Evolutionary conservation across 2,329 filamentous ascomycete genomes (phyloP).

Genomic region (Sclerotiophoma versabilis): DNA sequence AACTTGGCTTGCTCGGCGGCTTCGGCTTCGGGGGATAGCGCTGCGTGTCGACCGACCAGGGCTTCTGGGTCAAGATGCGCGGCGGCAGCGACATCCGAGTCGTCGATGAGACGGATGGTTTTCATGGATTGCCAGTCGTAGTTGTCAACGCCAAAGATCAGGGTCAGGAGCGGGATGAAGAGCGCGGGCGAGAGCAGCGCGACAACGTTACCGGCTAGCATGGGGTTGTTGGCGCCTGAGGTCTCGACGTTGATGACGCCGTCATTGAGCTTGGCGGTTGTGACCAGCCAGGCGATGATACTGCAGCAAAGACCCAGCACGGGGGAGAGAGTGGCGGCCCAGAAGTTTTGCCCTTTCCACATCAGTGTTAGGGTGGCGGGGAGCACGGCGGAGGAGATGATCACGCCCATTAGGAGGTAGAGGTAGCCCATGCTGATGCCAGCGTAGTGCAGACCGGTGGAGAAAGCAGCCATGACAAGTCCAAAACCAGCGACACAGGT

Average conservation of each 20-base stretch:
- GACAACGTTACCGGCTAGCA: conserved; percentile 86
- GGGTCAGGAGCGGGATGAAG: conserved; percentile 76
- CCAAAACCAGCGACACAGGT: conserved; percentile 76
- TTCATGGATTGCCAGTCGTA: conserved; percentile 89
- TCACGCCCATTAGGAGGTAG: conserved; percentile 88
- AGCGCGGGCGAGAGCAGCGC: conserved; percentile 78
- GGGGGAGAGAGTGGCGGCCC: conserved; percentile 72
- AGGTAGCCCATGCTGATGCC: conserved; percentile 76
- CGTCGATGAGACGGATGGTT: conserved; percentile 77
- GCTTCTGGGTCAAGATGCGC: conserved; percentile 69
- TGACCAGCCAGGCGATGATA: conserved; percentile 59
- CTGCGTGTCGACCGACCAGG: conserved; percentile 53
- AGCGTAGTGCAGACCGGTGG: conserved; percentile 67
- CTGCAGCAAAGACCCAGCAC: conserved; percentile 72
- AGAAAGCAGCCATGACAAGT: conserved; percentile 79
- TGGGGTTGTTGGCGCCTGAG: conserved; percentile 76
- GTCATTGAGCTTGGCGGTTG: conserved; percentile 44
- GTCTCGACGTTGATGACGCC: conserved; percentile 43
- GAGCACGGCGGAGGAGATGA: conserved; percentile 84
- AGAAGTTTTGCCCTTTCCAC: conserved; percentile 80
- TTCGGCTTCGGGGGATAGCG: conserved; percentile 39
- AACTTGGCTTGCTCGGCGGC: conserved; percentile 53
- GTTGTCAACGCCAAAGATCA: conserved; percentile 71
- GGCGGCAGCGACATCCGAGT: conserved; percentile 71
- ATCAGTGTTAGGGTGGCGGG: conserved; percentile 81